Evolutionary conservation across 257 asterid genomes (phyloP).

Genomic region (Coffea canephora): DNA sequence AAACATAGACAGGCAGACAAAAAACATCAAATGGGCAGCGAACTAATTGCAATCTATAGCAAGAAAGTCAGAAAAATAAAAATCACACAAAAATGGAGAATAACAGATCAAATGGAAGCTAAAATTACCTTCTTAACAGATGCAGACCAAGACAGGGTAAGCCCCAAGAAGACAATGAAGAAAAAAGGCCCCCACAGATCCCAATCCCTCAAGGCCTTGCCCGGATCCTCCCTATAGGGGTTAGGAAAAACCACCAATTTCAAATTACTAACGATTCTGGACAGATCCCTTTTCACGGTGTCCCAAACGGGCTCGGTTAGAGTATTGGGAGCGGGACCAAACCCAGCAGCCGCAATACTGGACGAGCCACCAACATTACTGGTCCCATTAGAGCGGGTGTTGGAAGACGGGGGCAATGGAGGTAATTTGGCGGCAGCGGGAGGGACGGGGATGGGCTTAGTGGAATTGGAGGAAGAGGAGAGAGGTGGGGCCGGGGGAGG

Average conservation of each 20-base stretch:
- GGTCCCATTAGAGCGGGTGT: slow-evolving; percentile 22
- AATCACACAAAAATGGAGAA: not conserved
- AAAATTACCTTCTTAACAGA: slow-evolving; percentile 81
- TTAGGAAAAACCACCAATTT: slow-evolving; percentile 93
- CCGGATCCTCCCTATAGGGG: slow-evolving; percentile 92
- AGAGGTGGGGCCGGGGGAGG: slow-evolving; percentile 22
- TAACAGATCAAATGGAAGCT: not conserved
- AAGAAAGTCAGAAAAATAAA: not conserved
- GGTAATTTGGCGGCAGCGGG: slow-evolving; percentile 26
- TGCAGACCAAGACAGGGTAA: slow-evolving; percentile 92
- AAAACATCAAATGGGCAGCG: not conserved
- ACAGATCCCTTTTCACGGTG: slow-evolving; percentile 83
- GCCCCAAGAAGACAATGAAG: slow-evolving; percentile 96
- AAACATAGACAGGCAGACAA: not conserved
- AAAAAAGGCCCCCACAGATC: slow-evolving; percentile 97
- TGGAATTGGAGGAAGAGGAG: slow-evolving; percentile 11
- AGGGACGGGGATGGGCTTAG: slow-evolving; percentile 20
- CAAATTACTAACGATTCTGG: slow-evolving; percentile 85
- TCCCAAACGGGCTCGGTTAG: slow-evolving; percentile 96
- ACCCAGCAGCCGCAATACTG: slow-evolving; percentile 41
- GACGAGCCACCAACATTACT: slow-evolving; percentile 28
- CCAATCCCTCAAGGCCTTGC: slow-evolving; percentile 94
- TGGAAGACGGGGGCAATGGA: slow-evolving; percentile 38
- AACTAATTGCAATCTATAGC: not conserved
- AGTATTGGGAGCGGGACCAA: slow-evolving; percentile 71